Percentiles rank a stretch among this genome's conserved stretches.
Evolutionary conservation across 164 flowering plant species (phyloP).

Genomic region (Euptelea pleiosperma): DNA sequence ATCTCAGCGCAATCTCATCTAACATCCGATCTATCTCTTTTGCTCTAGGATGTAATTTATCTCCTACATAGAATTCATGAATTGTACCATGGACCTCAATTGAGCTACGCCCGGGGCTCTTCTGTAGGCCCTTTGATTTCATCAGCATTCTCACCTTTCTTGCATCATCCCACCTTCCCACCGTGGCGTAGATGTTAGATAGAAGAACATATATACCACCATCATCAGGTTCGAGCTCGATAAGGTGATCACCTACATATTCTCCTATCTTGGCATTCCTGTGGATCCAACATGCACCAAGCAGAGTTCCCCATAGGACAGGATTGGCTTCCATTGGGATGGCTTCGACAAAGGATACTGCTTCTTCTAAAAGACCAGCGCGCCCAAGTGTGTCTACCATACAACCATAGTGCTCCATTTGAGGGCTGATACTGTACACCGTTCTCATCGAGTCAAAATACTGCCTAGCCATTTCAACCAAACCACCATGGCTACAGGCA

Average conservation of each 20-base stretch:
- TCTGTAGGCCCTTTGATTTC: slow-evolving; percentile 8
- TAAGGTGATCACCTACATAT: slow-evolving; percentile 6
- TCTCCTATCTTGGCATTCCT: slow-evolving; percentile 14
- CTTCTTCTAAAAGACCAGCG: slow-evolving; percentile 29
- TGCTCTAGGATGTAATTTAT: slow-evolving; percentile 13
- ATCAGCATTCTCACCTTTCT: slow-evolving; percentile 13
- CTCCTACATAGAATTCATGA: slow-evolving; percentile 16
- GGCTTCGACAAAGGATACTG: slow-evolving; percentile 9
- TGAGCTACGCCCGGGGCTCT: slow-evolving; percentile 10
- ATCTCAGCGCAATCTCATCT: slow-evolving; percentile 6
- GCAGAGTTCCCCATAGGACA: slow-evolving; percentile 17
- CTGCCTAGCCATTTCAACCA: slow-evolving; percentile 20
- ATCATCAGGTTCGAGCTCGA: slow-evolving; percentile 13
- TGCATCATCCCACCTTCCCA: slow-evolving; percentile 17
- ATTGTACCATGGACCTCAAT: slow-evolving; percentile 16
- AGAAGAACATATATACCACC: slow-evolving; percentile 14
- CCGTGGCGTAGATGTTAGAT: slow-evolving; percentile 16
- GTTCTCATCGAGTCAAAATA: slow-evolving; percentile 24
- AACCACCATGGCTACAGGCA: slow-evolving; percentile 32
- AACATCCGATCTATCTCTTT: slow-evolving; percentile 11
- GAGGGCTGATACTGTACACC: slow-evolving; percentile 22
- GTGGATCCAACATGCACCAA: slow-evolving; percentile 17
- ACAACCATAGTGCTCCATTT: slow-evolving; percentile 30
- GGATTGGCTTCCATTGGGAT: slow-evolving; percentile 10
- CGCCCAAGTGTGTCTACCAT: slow-evolving; percentile 33